phyloP scores from a whole-genome alignment of 768 basidiomycete species.

The Naganishia onofrii region DNA sequence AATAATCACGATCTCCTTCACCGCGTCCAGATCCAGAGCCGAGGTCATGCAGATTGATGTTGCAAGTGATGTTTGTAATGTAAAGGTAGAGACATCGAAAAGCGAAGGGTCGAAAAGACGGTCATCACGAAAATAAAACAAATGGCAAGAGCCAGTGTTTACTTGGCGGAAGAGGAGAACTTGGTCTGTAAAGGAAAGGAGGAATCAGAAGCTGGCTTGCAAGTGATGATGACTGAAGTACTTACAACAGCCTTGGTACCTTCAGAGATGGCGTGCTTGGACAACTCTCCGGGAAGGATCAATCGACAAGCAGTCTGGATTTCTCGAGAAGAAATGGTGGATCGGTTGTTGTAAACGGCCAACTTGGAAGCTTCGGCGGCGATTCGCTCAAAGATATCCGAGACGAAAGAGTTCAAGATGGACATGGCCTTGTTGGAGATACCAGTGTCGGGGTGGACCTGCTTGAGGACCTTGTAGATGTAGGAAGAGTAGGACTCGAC shows the following conservation, averaged over 20 bases:
- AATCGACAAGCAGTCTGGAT: constrained; percentile 96
- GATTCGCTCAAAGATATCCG: constrained; percentile 64
- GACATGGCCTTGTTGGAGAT: constrained; percentile 68
- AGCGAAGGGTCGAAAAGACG: constrained; percentile 6
- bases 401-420: constrained; percentile 83
- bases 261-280: constrained; percentile 91
- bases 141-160: neutral
- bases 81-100: constrained; percentile 7
- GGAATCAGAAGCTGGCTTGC: neutral
- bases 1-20: neutral
- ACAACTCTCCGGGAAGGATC: constrained; percentile 92
- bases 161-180: constrained; percentile 54
- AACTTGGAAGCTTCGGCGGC: constrained; percentile 64
- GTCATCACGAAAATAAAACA: neutral
- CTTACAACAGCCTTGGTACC: constrained; percentile 70
- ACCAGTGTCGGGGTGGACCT: constrained; percentile 71
- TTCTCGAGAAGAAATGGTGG: constrained; percentile 96
- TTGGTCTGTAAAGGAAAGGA: constrained; percentile 59
- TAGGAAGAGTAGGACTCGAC: constrained; percentile 94
- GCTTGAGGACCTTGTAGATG: constrained; percentile 83
- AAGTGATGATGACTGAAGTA: neutral
- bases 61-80: constrained; percentile 7
- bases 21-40: constrained; percentile 8
- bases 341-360: constrained; percentile 96
- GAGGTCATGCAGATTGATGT: constrained; percentile 9